Percentiles rank a stretch among this genome's conserved stretches.
Evolutionary conservation across 2,329 filamentous ascomycete species (phyloP).

Genomic region (Colletotrichum simmondsii): DNA sequence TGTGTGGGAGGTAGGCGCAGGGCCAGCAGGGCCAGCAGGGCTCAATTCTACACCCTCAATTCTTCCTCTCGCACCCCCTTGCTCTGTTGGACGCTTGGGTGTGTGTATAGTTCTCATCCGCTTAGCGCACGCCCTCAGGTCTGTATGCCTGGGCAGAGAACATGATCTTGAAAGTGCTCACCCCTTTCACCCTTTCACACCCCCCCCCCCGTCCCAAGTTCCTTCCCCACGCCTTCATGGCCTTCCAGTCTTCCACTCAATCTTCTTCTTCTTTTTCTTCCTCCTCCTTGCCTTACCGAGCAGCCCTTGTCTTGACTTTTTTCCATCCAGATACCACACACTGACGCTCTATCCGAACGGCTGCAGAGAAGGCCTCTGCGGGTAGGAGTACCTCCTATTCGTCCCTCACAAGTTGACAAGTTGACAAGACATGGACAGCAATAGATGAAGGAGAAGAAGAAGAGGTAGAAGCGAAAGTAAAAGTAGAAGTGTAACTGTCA

Average conservation of each 20-base stretch:
- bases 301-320: not conserved
- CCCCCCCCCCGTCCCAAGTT: not conserved
- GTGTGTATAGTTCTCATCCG: not conserved
- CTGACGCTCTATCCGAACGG: too few species aligned
- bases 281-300: slow-evolving; percentile 15
- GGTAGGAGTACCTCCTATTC: too few species aligned
- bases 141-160: not conserved
- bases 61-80: not conserved
- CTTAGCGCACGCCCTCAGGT: not conserved
- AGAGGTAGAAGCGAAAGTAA: not conserved
- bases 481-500: not conserved
- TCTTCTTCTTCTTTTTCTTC: not conserved
- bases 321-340: not conserved
- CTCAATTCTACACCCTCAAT: slow-evolving; percentile 21
- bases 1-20: slow-evolving; percentile 16
- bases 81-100: not conserved
- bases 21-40: slow-evolving; percentile 22
- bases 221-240: not conserved
- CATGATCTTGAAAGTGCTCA: not conserved
- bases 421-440: too few species aligned
- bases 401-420: too few species aligned
- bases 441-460: too few species aligned
- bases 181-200: not conserved
- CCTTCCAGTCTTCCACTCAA: slow-evolving; percentile 22
- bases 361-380: too few species aligned